phyloP scores from a whole-genome alignment of 2,329 filamentous ascomycete species.

The Aspergillus floridensis region DNA sequence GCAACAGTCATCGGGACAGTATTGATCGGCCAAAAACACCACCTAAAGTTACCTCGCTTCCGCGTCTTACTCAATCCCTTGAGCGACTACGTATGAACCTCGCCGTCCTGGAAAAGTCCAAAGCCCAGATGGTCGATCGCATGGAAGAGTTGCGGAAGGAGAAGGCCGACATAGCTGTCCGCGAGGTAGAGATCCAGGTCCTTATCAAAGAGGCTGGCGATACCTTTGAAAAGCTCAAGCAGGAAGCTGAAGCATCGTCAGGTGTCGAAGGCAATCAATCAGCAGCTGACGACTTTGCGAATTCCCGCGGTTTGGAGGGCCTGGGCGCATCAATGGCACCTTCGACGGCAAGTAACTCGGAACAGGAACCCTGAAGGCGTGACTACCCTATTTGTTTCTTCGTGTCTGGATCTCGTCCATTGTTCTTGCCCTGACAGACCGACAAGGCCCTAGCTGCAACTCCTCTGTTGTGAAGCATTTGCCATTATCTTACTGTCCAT shows the following conservation, averaged over 20 bases:
- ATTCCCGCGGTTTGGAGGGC: constrained; percentile 38
- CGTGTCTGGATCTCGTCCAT: not conserved
- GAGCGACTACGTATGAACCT: constrained; percentile 62
- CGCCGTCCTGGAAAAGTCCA: constrained; percentile 61
- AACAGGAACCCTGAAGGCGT: constrained; percentile 14
- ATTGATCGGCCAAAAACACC: constrained; percentile 55
- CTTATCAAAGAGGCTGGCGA: constrained; percentile 78
- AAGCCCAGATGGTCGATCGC: constrained; percentile 58
- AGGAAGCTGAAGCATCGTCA: constrained; percentile 37
- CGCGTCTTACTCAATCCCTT: constrained; percentile 67
- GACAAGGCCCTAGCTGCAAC: not conserved
- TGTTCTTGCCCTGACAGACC: not conserved
- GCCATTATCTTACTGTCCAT: not conserved
- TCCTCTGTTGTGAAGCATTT: not conserved
- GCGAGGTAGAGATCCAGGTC: constrained; percentile 77
- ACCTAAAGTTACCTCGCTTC: constrained; percentile 73
- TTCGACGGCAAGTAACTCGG: constrained; percentile 25
- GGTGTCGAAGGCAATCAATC: constrained; percentile 25
- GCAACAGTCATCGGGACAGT: constrained; percentile 38
- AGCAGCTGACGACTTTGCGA: constrained; percentile 27
- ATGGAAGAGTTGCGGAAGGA: constrained; percentile 68
- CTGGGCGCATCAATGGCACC: constrained; percentile 32
- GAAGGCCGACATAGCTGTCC: constrained; percentile 63
- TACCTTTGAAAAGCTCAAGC: constrained; percentile 60
- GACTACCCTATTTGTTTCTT: not conserved